Evolutionary conservation across 805 yeast genomes (phyloP), one percentile per base, ranked within the genome.

Genomic region (Danielia oregonensis): DNA sequence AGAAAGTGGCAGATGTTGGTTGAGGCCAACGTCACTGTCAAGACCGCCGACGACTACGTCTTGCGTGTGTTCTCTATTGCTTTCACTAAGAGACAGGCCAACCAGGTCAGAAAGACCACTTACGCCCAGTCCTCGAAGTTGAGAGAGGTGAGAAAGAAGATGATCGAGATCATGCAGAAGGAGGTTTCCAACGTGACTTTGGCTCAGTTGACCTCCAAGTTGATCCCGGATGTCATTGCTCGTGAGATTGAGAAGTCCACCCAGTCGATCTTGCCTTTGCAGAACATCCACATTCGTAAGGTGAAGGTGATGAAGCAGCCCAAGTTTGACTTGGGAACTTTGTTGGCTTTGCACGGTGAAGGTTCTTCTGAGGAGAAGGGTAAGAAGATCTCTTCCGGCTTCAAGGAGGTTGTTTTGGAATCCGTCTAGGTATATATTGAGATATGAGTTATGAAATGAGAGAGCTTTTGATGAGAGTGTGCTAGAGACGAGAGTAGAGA

Each of bases 1-100:
- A 87, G 97, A 82, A 89, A 91, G 75, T 91, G 97, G 97, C 97
- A 89, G 79, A 81, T 96, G 52, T 78, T 91, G 72, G 94, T 89
- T 58, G 97, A 89, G 79, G 94, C 95, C 64, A 86, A 87, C 70
- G 97, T 89, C 59, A 88, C 97, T 57, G 97, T 88, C 64, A 89
- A 89, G 85, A 89, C 97, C 63, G 68, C 96, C 54, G 97, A 89
- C 67, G 97, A 91, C 72, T 89, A 89, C 86, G 86, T 86, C 62
- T 78, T 91, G 68, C 87, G 97, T 76, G 78, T 89, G 55, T 89
- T 89, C 70, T 93, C 91, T 68, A 87, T 91, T 76, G 97, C 95
- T 51, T 89, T 89, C 95, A 91, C 97, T 77, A 88, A 84, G 82
- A 86, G 95, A 74, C 89, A 85, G 71, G 81, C 88, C 58, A 87